Base-by-base conservation (phyloP, 2,329 filamentous ascomycete genomes). In the Monilinia aucupariae region DNA sequence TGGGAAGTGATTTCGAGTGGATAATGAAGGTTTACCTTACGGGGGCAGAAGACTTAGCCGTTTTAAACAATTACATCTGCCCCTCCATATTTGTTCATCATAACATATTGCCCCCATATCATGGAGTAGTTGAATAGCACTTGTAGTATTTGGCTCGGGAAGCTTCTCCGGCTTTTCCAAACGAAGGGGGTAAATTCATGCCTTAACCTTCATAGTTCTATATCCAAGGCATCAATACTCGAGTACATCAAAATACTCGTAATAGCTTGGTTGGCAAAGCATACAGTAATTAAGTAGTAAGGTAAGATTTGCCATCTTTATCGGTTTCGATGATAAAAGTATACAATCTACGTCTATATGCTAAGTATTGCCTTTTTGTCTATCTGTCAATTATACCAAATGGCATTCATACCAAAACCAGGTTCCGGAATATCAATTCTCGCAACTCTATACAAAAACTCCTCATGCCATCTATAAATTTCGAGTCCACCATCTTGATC, bases 361-460 rank as follows among this genome's bases (percentile, higher is more conserved):
- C 8, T 49, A 12, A n/a, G n/a, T 34, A 25, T 43, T 27, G 8
- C 47, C 32, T 27, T 12, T 50, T 25, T 50, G 3, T 39, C 30
- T 20, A n/a, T 61, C 41, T 45, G 37, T 64, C 71, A 91, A 76
- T 96, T 89, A 75, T 94, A 94, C 91, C 91, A 96, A 67, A 96
- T 92, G n/a, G 91, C 91, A 77, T 96, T 96, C 91, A 96, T 96
- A 1, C 91, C 91, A 74, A 96, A 96, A 1, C 91, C 91, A n/a
- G 89, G 90, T 78, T 96, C 91, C 7, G 86, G 85, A 45, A 96
- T 86, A 69, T 90, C 85, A 66, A 90, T 79, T 66, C 89, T 81
- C 20, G 91, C 91, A 9, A 96, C 91, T 4, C 91, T 80, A 2
- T 85, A 87, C 60, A 96, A 77, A 69, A 88, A 90, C 79, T 94